These are phyloP conservation scores for Chrysoporthe puriensis DNA, from an alignment of 2,329 filamentous ascomycete species.

Conservation along the genomic window DNA sequence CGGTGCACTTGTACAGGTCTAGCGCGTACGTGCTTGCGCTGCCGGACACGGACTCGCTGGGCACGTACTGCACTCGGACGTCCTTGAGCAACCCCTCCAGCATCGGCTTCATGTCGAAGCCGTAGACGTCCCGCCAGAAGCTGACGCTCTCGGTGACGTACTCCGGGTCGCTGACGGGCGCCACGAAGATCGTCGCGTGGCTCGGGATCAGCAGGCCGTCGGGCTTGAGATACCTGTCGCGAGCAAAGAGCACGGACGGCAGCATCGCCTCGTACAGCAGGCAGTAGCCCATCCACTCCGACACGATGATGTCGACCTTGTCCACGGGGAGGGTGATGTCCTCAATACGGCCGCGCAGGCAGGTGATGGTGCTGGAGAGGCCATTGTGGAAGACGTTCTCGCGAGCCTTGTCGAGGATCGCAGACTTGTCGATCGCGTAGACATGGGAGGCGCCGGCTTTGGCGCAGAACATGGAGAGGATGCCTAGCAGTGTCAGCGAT, in stretches of 20 bases:
- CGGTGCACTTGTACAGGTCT: conserved; percentile 73
- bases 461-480: conserved; percentile 93
- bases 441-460: conserved; percentile 85
- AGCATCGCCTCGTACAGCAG: conserved; percentile 96
- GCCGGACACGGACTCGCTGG: conserved; percentile 62
- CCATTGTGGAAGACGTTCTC: conserved; percentile 85
- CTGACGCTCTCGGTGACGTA: conserved; percentile 77
- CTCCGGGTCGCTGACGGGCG: conserved; percentile 77
- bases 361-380: conserved; percentile 74
- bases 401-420: conserved; percentile 83
- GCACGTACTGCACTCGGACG: conserved; percentile 75
- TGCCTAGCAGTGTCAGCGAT: conserved; percentile 51
- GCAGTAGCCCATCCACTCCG: conserved; percentile 97
- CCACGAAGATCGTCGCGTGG: conserved; percentile 80
- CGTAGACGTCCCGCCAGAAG: conserved; percentile 93
- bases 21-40: conserved; percentile 70
- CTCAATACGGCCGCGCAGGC: conserved; percentile 84
- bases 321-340: conserved; percentile 78
- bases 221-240: conserved; percentile 81
- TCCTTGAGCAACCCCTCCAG: conserved; percentile 80
- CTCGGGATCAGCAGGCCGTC: conserved; percentile 86
- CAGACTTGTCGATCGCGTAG: conserved; percentile 89
- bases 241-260: conserved; percentile 84
- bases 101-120: conserved; percentile 94
- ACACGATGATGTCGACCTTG: conserved; percentile 91